A percentile compares a stretch with the other conserved stretches of the same genome.
These are phyloP conservation scores for Hypoxylon fragiforme DNA, from an alignment of 495 filamentous ascomycete species.

Conservation along the genomic window DNA sequence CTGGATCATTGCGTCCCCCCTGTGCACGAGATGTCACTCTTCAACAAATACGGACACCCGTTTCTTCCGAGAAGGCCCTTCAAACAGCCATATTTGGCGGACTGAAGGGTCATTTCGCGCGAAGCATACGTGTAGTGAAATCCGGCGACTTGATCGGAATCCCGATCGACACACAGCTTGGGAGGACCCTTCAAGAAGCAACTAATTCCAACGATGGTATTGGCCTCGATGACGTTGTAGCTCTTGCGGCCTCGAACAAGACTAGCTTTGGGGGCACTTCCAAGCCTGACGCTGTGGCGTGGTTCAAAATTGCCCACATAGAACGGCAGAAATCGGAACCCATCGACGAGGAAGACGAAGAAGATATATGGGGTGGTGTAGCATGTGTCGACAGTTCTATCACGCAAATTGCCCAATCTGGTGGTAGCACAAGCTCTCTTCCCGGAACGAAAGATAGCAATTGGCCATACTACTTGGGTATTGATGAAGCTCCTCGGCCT, in stretches of 20 bases:
- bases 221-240: constrained; percentile 66
- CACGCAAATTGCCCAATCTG: constrained; percentile 86
- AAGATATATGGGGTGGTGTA: constrained; percentile 79
- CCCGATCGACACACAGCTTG: constrained; percentile 79
- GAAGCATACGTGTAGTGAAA: constrained; percentile 73
- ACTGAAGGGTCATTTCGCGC: constrained; percentile 84
- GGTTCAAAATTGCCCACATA: constrained; percentile 85
- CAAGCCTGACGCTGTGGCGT: constrained; percentile 68
- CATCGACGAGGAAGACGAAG: constrained; percentile 46
- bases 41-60: constrained; percentile 84
- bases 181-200: constrained; percentile 70
- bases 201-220: constrained; percentile 58
- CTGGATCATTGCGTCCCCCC: constrained; percentile 68
- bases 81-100: constrained; percentile 82
- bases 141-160: constrained; percentile 86
- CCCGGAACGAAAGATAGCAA: constrained; percentile 72
- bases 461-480: constrained; percentile 85
- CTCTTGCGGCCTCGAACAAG: constrained; percentile 44
- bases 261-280: constrained; percentile 30
- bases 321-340: constrained; percentile 60
- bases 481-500: constrained; percentile 58
- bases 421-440: constrained; percentile 75
- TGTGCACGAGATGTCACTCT: constrained; percentile 88
- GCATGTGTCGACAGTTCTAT: constrained; percentile 78
- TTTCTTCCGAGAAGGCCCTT: constrained; percentile 79